Evolutionary conservation across 2,329 filamentous ascomycete genomes (phyloP), one percentile per base, ranked within the genome.

Genomic region (Sarocladiaceae sp.): DNA sequence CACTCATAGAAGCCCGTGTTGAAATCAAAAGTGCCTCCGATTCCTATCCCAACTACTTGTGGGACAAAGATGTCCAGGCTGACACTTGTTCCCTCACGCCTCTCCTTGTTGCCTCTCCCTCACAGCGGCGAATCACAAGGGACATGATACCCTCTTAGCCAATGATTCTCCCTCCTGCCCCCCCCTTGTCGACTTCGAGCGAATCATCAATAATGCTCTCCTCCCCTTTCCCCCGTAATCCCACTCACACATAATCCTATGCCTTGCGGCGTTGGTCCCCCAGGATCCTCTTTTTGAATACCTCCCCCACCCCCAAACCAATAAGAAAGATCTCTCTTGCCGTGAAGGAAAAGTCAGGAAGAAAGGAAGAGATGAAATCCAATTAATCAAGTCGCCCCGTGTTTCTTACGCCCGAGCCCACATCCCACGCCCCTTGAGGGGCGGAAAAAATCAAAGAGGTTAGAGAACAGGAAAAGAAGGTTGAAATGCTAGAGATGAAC

Each of bases 11-110:
- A n/a, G n/a, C n/a, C n/a, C n/a, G 47, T 51, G 43, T 46, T 45
- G 48, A 56, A 57, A 51, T 49, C 54, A 58, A 48, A 53, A 56
- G 46, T 53, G 50, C 55, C 55, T 45, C 55, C 52, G 50, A 50
- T 53, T 53, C 47, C 40, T 51, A 51, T 53, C 44, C 44, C 6
- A 10, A 6, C 31, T 18, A 35, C 20, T 37, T 13, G 24, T 52
- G 48, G 49, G 52, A 50, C n/a, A n/a, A n/a, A n/a, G n/a, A 51
- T 53, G 50, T 46, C 47, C 48, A 48, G 44, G 31, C 39, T 24
- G 19, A 19, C n/a, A 11, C 26, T 20, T 35, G 10, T 23, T 27
- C 13, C 26, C 27, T 34, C 18, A 18, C 31, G 13, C 31, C 13
- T 19, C 11, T 19, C 16, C 21, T 15, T 20, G 32, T 41, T 24